phyloP scores from a whole-genome alignment of 495 filamentous ascomycete species.

The Cercophora newfieldiana region DNA sequence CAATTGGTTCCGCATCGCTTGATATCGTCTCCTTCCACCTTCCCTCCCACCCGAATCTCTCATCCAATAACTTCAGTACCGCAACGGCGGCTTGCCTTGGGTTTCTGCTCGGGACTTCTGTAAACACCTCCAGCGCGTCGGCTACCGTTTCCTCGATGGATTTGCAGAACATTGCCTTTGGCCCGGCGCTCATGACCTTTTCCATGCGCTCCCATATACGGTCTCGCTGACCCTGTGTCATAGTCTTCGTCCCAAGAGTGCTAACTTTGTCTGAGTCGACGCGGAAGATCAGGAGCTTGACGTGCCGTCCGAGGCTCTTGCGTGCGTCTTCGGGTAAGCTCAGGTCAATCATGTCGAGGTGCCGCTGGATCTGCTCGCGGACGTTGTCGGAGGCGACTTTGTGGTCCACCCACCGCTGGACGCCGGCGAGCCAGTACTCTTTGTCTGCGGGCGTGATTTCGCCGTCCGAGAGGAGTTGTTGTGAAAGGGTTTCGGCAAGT shows the following conservation, averaged over 20 bases:
- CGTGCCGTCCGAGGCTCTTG: conserved; percentile 2
- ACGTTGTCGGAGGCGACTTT: conserved; percentile 13
- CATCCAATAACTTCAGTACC: conserved; percentile 17
- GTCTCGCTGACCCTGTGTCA: conserved; percentile 18
- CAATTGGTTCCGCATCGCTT: conserved; percentile 12
- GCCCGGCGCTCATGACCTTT: conserved; percentile 12
- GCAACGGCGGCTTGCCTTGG: conserved; percentile 3
- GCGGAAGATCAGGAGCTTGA: conserved; percentile 15
- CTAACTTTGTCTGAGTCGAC: conserved; percentile 7
- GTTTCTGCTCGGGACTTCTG: conserved; percentile 11
- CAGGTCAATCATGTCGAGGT: conserved; percentile 21
- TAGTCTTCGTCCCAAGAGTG: background rate
- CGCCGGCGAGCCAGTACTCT: conserved; percentile 13
- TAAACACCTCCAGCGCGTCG: conserved; percentile 16
- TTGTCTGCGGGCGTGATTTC: conserved; percentile 7
- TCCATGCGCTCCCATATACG: conserved; percentile 14
- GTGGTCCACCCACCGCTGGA: conserved; percentile 14
- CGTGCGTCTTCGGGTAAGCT: conserved; percentile 15
- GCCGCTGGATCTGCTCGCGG: conserved; percentile 22
- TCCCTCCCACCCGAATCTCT: conserved; percentile 15
- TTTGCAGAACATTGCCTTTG: conserved; percentile 21
- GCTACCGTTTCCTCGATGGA: conserved; percentile 11
- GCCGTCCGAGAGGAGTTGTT: background rate
- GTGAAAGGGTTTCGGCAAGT: background rate
- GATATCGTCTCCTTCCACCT: conserved; percentile 19